Evolutionary conservation across 768 basidiomycete genomes (phyloP), one percentile per base, ranked within the genome.

Genomic region (Boletus insuetus): DNA sequence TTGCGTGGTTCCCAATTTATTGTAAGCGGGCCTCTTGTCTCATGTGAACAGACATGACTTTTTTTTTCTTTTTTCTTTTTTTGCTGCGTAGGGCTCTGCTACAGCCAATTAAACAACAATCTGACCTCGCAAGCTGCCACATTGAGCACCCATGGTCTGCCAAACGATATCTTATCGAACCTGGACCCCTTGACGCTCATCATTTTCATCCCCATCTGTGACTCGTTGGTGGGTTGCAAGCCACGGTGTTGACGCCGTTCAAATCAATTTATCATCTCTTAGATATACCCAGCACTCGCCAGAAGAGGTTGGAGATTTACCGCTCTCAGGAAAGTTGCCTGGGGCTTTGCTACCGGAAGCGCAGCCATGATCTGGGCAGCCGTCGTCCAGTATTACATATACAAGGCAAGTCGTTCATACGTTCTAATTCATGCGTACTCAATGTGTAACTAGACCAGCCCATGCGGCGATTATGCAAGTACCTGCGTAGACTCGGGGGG

Each of bases 41-140:
- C 35, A 17, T 44, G 17, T 3, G 44, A 29, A 29, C 8, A 6
- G 12, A 19, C 42, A 29, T 67, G 45, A 59, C 35, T 22, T 41
- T 49, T 24, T 24, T 26, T 20, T 55, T 22, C 19, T 41, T 49
- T 24, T 24, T 26, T 20, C 54, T 22, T 34, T 40, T 24, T n/a
- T 54, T 8, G 29, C 29, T 8, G 38, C n/a, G 39, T 63, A 87
- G 85, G 87, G 87, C 79, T 90, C 46, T 79, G 86, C 0, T 89
- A 90, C 70, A 87, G 86, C 66, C 89, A 91, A 64, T 63, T 91
- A 50, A 84, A 86, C 74, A 89, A 85, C 73, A 91, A 91, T 67
- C 63, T 91, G 69, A 83, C 81, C 1, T 89, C 89, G 6, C 87
- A 89, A 69, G 89, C 89, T 24, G 89, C 87, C 2, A 85, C 85